Conservation (phyloP, 768 basidiomycete genomes). For the Mycena leptocephala region DNA sequence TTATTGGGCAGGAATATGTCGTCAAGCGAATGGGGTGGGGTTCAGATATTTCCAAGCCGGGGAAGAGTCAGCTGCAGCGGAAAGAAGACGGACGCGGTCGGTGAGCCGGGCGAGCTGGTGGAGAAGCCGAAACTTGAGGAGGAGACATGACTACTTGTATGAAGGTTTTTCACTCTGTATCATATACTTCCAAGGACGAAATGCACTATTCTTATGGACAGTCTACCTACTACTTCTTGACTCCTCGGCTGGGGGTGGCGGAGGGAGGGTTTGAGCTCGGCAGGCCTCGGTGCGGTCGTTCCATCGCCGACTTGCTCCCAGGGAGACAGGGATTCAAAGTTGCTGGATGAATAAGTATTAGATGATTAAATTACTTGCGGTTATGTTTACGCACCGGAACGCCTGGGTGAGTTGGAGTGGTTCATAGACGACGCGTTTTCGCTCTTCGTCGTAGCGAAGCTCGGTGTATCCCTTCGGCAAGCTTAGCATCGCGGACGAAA, state of each 20-base stretch:
- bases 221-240: constrained; percentile 81
- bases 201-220: constrained; percentile 23
- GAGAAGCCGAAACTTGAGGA: constrained; percentile 37
- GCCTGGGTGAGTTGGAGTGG: constrained; percentile 98
- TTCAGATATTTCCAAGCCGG: constrained; percentile 50
- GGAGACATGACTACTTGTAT: constrained; percentile 55
- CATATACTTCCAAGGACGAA: constrained; percentile 19
- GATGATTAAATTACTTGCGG: neutral
- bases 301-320: constrained; percentile 95
- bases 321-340: constrained; percentile 93
- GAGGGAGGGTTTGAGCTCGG: constrained; percentile 85
- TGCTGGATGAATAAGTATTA: constrained; percentile 63
- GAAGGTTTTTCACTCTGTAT: constrained; percentile 35
- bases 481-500: constrained; percentile 5
- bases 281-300: constrained; percentile 68
- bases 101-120: constrained; percentile 33
- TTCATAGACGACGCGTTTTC: constrained; percentile 97
- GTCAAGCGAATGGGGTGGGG: constrained; percentile 91
- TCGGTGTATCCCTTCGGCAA: constrained; percentile 93
- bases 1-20: constrained; percentile 94
- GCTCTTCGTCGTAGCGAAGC: constrained; percentile 97
- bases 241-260: constrained; percentile 80
- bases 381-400: constrained; percentile 80
- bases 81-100: constrained; percentile 41
- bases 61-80: constrained; percentile 25